Evolutionary conservation across 306 rosid species (phyloP), one percentile per base, ranked within the genome.

Genomic region (Castanea crenata): DNA sequence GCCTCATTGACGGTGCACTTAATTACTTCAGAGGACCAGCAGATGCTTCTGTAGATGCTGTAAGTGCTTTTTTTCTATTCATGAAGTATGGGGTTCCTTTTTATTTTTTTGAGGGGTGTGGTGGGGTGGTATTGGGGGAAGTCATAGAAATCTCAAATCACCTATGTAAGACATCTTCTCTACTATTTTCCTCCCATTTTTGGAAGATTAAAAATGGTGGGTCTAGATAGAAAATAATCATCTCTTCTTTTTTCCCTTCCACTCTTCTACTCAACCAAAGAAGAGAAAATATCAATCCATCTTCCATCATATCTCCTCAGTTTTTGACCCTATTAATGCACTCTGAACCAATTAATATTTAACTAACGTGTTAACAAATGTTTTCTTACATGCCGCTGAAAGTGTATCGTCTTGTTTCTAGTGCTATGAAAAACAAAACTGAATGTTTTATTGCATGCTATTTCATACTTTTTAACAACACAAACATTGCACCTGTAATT

Each of bases 41-140:
- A 14, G 87, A 88, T 76, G 82, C 87, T 52, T 88, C 91, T 20
- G 91, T 85, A 65, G 89, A 88, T 76, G 87, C 87, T 13, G 89
- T 88, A 78, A 64, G 87, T 78, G 73, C 59, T 63, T 46, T 12
- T 34, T 8, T 41, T 41, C 12, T 41, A 41, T 41, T 8, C 46
- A 41, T 41, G 46, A 41, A 41, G 46, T 41, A 41, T 0, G 1
- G 3, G 8, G 46, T 41, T 41, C 32, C 4, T 69, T 72, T 57
- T 19, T 12, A 32, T 56, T n/a, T 74, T 2, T 5, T 19, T 69
- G 11, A 8, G 46, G 46, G 11, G 46, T 38, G 11, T 3, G 46
- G 46, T 7, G 46, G 11, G 46, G 11, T 41, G 46, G 46, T 41
- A 41, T 41, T 41, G 11, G 46, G 46, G 11, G 46, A 41, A 41